Percentiles rank a stretch among this genome's conserved stretches.
phyloP scores from a whole-genome alignment of 2,329 filamentous ascomycete genomes.

The Ascochyta pisi region DNA sequence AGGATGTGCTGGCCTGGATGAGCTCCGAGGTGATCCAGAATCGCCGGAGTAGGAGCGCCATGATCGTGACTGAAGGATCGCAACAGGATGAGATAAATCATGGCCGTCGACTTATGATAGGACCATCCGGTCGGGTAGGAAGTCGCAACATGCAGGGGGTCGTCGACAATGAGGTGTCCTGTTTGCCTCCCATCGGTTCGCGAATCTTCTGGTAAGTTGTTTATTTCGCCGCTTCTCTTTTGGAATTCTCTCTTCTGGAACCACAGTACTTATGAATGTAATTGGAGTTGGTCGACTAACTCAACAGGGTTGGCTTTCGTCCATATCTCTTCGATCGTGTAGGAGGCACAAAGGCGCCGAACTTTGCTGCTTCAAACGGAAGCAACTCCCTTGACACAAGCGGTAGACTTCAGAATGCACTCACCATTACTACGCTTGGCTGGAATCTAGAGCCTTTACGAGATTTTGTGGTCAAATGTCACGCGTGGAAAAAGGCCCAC shows the following conservation, averaged over 20 bases:
- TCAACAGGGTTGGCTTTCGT: conserved; percentile 33
- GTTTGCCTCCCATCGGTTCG: conserved; percentile 16
- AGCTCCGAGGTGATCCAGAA: conserved; percentile 33
- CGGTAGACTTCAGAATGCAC: conserved; percentile 22
- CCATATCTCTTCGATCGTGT: conserved; percentile 36
- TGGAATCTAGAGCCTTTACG: conserved; percentile 36
- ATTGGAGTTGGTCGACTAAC: neutral
- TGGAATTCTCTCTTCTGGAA: too few relatives aligned
- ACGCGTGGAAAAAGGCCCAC: conserved; percentile 29
- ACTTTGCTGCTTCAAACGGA: neutral
- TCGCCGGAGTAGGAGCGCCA: conserved; percentile 28
- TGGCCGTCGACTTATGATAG: neutral
- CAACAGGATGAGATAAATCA: conserved; percentile 13
- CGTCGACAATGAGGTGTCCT: conserved; percentile 7
- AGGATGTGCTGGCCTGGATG: conserved; percentile 39
- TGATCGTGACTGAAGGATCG: conserved; percentile 28
- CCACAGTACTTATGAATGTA: neutral
- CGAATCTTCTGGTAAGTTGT: conserved; percentile 34
- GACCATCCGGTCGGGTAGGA: neutral
- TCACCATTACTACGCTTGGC: conserved; percentile 35
- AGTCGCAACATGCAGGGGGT: neutral
- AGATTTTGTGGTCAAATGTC: conserved; percentile 33
- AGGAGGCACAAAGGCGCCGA: conserved; percentile 3
- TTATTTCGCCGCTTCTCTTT: neutral
- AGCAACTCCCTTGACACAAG: conserved; percentile 15